A percentile compares a stretch with the other conserved stretches of the same genome.
Evolutionary conservation across 495 filamentous ascomycete genomes (phyloP).

Genomic region (Aspergillus sclerotiicarbonarius): DNA sequence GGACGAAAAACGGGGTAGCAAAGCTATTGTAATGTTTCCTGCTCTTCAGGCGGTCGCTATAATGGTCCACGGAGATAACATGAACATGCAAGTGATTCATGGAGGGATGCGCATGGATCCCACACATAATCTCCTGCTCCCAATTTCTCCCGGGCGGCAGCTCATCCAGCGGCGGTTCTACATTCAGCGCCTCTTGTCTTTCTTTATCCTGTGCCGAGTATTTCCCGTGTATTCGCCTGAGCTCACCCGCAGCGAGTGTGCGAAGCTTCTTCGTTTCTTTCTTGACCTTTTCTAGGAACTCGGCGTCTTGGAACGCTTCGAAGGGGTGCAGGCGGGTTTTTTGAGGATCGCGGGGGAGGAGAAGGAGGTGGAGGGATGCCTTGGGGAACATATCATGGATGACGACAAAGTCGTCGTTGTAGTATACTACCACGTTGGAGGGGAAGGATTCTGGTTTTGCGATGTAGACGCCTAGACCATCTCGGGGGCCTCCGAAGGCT

Average conservation of each 20-base stretch:
- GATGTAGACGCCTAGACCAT: constrained; percentile 71
- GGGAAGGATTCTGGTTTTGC: constrained; percentile 64
- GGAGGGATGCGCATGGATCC: constrained; percentile 81
- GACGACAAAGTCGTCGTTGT: constrained; percentile 69
- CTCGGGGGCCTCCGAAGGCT: constrained; percentile 44
- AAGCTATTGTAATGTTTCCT: constrained; percentile 93
- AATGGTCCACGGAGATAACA: constrained; percentile 72
- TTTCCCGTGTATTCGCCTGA: constrained; percentile 66
- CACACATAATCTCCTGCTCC: constrained; percentile 69
- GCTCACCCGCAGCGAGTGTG: constrained; percentile 66
- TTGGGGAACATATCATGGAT: constrained; percentile 88
- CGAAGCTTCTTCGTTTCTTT: constrained; percentile 60
- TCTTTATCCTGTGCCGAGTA: constrained; percentile 59
- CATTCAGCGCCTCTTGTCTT: constrained; percentile 54
- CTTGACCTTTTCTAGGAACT: constrained; percentile 65
- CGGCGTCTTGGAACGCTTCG: constrained; percentile 68
- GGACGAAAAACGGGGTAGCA: constrained; percentile 80
- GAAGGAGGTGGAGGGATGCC: constrained; percentile 76
- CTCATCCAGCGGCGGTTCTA: constrained; percentile 39
- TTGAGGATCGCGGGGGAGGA: constrained; percentile 70
- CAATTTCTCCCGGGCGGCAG: constrained; percentile 76
- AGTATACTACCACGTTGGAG: constrained; percentile 60
- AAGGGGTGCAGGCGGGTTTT: constrained; percentile 70
- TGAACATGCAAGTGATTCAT: constrained; percentile 95
- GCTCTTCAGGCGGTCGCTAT: constrained; percentile 68